These are phyloP conservation scores for Russula earlei DNA, from an alignment of 768 basidiomycete species.

Conservation along the genomic window DNA sequence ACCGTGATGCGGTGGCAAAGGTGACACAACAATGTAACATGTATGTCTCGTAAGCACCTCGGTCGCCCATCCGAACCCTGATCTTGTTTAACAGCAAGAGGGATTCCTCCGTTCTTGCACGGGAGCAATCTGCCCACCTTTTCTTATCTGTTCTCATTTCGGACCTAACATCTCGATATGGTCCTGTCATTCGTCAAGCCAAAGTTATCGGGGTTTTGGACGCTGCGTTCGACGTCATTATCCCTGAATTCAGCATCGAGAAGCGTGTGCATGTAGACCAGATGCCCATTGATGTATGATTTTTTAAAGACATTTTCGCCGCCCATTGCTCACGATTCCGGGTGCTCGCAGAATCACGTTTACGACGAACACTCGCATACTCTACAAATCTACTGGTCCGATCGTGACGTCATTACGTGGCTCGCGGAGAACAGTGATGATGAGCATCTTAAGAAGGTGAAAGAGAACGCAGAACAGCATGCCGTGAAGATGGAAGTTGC, in stretches of 20 bases:
- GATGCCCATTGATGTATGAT: conserved; percentile 90
- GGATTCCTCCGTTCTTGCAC: conserved; percentile 84
- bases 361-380: conserved; percentile 92
- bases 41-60: conserved; percentile 35
- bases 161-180: conserved; percentile 89
- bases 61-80: background rate
- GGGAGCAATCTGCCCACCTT: conserved; percentile 93
- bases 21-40: conserved; percentile 98
- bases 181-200: conserved; percentile 92
- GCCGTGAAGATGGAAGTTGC: conserved; percentile 86
- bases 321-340: background rate
- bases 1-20: conserved; percentile 95
- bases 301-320: background rate
- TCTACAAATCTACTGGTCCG: conserved; percentile 94
- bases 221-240: conserved; percentile 91
- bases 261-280: conserved; percentile 98
- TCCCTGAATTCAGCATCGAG: conserved; percentile 97
- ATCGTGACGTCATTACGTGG: conserved; percentile 89
- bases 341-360: conserved; percentile 65
- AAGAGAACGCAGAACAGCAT: conserved; percentile 85
- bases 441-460: conserved; percentile 90
- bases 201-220: conserved; percentile 94
- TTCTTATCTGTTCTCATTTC: conserved; percentile 92
- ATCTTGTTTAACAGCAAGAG: conserved; percentile 52
- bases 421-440: conserved; percentile 94